Evolutionary conservation across 306 rosid species (phyloP).

Genomic region (Medicago lupulina): DNA sequence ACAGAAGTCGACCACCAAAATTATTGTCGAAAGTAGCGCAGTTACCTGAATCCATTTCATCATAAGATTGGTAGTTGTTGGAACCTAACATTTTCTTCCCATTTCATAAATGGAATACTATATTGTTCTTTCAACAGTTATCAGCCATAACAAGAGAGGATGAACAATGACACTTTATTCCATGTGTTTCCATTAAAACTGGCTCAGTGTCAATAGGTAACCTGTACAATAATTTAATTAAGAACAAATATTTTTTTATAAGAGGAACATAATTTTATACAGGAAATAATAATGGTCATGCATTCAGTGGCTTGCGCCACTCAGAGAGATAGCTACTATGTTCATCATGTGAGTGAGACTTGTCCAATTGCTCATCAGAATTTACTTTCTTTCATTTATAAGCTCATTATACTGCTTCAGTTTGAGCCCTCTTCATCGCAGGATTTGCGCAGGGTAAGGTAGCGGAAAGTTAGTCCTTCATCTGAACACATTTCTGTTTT

Average conservation of each 20-base stretch:
- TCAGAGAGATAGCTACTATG: background rate
- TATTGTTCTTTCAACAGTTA: background rate
- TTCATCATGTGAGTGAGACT: conserved; percentile 32
- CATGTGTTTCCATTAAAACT: conserved; percentile 28
- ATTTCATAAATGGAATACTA: background rate
- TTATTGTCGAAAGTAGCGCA: too few relatives aligned
- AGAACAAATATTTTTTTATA: conserved; percentile 33
- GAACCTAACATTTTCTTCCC: conserved; percentile 4
- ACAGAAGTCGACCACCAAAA: background rate
- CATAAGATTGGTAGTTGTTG: background rate
- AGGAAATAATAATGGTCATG: conserved; percentile 36
- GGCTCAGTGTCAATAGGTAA: conserved; percentile 38
- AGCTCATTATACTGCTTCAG: background rate
- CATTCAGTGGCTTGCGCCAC: conserved; percentile 46
- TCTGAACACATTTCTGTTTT: conserved; percentile 34
- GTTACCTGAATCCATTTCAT: background rate
- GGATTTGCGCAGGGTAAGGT: conserved; percentile 11
- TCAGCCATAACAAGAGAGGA: conserved; percentile 1
- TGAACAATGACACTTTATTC: conserved; percentile 34
- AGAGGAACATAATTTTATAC: conserved; percentile 41
- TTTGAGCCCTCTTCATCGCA: conserved; percentile 26
- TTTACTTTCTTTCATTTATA: conserved; percentile 10
- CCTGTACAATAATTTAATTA: conserved; percentile 50
- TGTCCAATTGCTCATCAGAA: conserved; percentile 12
- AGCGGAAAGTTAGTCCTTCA: conserved; percentile 36